Conservation (phyloP, 108 stramenopile species). For the Nitzschia sp. region DNA sequence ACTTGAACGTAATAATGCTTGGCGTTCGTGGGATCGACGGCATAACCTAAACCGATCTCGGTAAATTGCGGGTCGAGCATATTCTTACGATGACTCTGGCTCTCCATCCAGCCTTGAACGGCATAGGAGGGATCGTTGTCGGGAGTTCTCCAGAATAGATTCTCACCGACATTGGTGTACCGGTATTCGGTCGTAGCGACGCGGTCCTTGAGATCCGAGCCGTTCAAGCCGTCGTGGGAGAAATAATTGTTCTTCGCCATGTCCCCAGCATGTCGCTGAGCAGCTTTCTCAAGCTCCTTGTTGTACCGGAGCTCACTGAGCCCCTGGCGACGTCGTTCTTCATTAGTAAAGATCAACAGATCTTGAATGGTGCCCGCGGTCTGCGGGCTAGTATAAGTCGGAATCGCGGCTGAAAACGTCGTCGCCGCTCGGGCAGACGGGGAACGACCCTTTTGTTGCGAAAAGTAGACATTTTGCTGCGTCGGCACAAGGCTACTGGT, state of each 20-base stretch:
- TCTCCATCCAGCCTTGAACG: slow-evolving; percentile 3
- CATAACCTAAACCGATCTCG: neutral
- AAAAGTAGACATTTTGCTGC: neutral
- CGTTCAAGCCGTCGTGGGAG: slow-evolving; percentile 7
- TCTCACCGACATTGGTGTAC: slow-evolving; percentile 7
- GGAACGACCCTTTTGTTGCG: neutral
- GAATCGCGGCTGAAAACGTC: neutral
- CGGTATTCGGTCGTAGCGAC: slow-evolving; percentile 5
- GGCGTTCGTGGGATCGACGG: neutral
- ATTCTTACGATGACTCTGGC: slow-evolving; percentile 1
- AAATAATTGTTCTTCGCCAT: slow-evolving; percentile 19
- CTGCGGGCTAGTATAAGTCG: neutral
- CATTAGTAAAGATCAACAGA: slow-evolving; percentile 2
- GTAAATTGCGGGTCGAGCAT: slow-evolving; percentile 6
- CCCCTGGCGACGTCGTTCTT: neutral
- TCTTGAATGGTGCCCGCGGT: neutral
- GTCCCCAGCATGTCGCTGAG: slow-evolving; percentile 9
- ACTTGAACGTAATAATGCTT: slow-evolving; percentile 6
- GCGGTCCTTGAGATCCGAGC: slow-evolving; percentile 6
- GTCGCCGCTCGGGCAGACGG: neutral
- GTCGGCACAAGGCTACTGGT: neutral
- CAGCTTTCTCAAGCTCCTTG: slow-evolving; percentile 8
- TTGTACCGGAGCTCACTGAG: neutral
- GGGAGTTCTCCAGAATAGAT: slow-evolving; percentile 5
- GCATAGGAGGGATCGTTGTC: neutral